These are phyloP conservation scores for Kuraishia cidri DNA, from an alignment of 805 yeast genomes.

Conservation along the genomic window DNA sequence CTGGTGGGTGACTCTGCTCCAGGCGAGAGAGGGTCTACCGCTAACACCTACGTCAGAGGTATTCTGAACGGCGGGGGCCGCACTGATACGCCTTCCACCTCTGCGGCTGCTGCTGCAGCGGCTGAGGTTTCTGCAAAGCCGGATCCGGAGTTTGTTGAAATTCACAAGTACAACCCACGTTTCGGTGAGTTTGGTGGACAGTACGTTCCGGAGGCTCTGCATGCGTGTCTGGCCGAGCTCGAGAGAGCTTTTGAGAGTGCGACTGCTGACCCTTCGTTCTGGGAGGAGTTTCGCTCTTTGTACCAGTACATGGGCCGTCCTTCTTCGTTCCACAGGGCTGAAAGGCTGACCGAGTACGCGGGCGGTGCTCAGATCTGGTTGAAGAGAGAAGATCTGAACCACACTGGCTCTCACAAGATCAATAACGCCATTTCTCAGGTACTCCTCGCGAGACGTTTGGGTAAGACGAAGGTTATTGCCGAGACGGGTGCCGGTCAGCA, in stretches of 20 bases:
- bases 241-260: constrained; percentile 86
- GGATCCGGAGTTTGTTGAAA: constrained; percentile 36
- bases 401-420: constrained; percentile 83
- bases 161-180: constrained; percentile 61
- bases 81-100: too few species aligned
- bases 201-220: constrained; percentile 94
- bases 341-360: constrained; percentile 76
- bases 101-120: not conserved
- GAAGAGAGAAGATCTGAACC: constrained; percentile 93
- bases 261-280: constrained; percentile 80
- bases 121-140: constrained; percentile 7
- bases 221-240: constrained; percentile 82
- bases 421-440: constrained; percentile 82
- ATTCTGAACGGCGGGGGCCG: constrained; percentile 50
- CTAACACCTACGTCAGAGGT: constrained; percentile 56
- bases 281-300: constrained; percentile 83
- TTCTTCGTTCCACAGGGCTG: constrained; percentile 85
- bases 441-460: constrained; percentile 68
- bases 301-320: constrained; percentile 97
- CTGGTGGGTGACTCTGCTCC: constrained; percentile 54
- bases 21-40: constrained; percentile 54
- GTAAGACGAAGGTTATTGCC: constrained; percentile 71
- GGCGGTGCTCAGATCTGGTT: constrained; percentile 98
- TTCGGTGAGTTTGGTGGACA: constrained; percentile 98
- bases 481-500: constrained; percentile 95